Base-by-base conservation (phyloP, 1,284 basidiomycete genomes). In the Ceratobasidium sp. region DNA sequence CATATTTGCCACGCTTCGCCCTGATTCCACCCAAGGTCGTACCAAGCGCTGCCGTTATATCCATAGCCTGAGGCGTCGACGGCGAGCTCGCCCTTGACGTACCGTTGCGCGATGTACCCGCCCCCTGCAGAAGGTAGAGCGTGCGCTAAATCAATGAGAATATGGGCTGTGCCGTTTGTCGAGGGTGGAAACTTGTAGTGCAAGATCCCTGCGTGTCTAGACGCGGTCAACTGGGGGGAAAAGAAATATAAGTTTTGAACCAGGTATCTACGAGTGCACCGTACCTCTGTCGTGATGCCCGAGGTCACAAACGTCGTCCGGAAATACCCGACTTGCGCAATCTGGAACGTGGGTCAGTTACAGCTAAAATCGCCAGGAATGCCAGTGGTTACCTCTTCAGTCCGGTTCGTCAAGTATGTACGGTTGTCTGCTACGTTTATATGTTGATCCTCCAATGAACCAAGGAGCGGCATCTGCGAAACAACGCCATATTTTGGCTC, bases 1-100 rank as follows among this genome's bases (percentile, higher is more conserved):
- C 65, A 68, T 54, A 68, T 68, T 27, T 68, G 65, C 65, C 65
- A 68, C 9, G 65, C 65, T 56, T 68, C 65, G 5, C 65, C 65
- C 8, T 68, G 65, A 34, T 68, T 68, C 65, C 65, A 68, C 9
- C 65, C 65, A 27, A 68, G 49, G 22, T 68, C 51, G 37, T 68
- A 68, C 65, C 65, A 68, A 16, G 65, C 65, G 22, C 65, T 68
- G 11, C 65, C 65, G 51, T 34, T 68, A 27, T 68, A 68, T 7
- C 65, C 65, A 39, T 34, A 16, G 2, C 49, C 51, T 22, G 16
- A 19, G 11, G 51, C 49, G 24, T 68, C 65, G 43, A 68, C 31
- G 1, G 65, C 43, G 7, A 68, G 39, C 13, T 68, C 65, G 3
- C 65, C 65, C 22, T 68, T 68, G 65, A 68, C 37, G 37, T 68